These are phyloP conservation scores for Carex parvula DNA, from an alignment of 176 grass and related monocot genomes.

Conservation along the genomic window DNA sequence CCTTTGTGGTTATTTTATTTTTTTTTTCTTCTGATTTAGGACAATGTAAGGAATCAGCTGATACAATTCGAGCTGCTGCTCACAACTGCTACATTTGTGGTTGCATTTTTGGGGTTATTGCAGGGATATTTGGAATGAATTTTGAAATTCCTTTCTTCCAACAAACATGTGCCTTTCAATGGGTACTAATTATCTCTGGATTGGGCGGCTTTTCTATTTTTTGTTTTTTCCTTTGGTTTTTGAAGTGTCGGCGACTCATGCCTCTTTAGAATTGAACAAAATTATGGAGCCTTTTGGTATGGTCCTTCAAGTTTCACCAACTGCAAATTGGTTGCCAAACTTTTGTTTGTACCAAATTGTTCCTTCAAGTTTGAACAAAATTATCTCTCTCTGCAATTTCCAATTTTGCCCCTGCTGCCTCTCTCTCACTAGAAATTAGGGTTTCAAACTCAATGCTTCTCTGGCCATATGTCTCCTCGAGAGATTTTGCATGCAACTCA, in stretches of 20 bases:
- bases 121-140: slow-evolving; percentile 93
- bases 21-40: slow-evolving; percentile 47
- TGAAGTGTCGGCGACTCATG: slow-evolving; percentile 66
- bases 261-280: slow-evolving; percentile 45
- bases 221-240: slow-evolving; percentile 71
- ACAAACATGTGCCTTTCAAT: slow-evolving; percentile 52
- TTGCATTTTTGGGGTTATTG: slow-evolving; percentile 85
- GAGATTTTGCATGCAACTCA: too few species aligned
- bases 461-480: too few species aligned
- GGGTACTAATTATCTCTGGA: slow-evolving; percentile 60
- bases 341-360: background rate
- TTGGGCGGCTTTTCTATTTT: slow-evolving; percentile 42
- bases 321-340: background rate
- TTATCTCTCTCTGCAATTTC: too few species aligned
- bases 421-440: too few species aligned
- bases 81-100: slow-evolving; percentile 87
- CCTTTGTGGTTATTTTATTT: background rate
- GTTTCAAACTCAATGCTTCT: too few species aligned
- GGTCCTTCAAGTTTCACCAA: background rate
- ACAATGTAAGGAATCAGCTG: slow-evolving; percentile 87
- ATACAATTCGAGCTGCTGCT: slow-evolving; percentile 89
- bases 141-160: slow-evolving; percentile 58
- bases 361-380: too few species aligned
- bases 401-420: too few species aligned
- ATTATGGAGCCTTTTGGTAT: background rate